Base-by-base conservation (phyloP, 2,329 filamentous ascomycete species). In the Exophiala bonariae region DNA sequence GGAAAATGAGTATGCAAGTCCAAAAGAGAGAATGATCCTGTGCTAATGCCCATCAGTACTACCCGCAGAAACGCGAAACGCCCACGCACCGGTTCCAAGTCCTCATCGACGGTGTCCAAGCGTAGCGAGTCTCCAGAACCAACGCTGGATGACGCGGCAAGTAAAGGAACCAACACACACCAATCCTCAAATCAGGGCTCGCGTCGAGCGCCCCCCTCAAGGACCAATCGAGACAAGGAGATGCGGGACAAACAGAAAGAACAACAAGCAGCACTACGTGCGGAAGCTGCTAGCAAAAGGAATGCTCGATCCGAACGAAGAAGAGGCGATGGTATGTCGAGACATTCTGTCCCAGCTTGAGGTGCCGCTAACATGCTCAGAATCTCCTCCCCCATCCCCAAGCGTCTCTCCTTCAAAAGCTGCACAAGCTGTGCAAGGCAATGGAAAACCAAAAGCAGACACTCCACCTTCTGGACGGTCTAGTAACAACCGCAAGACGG, bases 271-370 rank as follows among this genome's bases (percentile, higher is more conserved):
- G 83, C 49, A 13, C 53, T 85, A 57, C 79, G 85, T 46, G 78
- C 80, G 22, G 91, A 96, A 63, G 83, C 86, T 26, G 83, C 84
- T 18, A 88, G 79, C 58, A 87, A 91, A 65, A 80, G 90, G 51
- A 93, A 92, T 74, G 87, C 86, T 41, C 81, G 89, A 45, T 84
- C 87, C 33, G 90, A 93, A 57, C 80, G 89, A 54, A 81, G 90
- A 59, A 84, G 89, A 65, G 85, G 78, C 56, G 90, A 96, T 62
- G 89, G 89, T 91, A 75, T 64, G 63, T 52, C 10, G 17, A 3
- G 16, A 3, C 11, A 4, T 8, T 19, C 11, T 8, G 11, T 7
- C 22, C 26, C n/a, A 33, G 10, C 31, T 13, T 28, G 31, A 19
- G 17, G 20, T 44, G 33, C 31, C 28, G 49, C 48, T 39, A 30